Evolutionary conservation across 2,329 filamentous ascomycete species (phyloP).

Genomic region (Calycina marina): DNA sequence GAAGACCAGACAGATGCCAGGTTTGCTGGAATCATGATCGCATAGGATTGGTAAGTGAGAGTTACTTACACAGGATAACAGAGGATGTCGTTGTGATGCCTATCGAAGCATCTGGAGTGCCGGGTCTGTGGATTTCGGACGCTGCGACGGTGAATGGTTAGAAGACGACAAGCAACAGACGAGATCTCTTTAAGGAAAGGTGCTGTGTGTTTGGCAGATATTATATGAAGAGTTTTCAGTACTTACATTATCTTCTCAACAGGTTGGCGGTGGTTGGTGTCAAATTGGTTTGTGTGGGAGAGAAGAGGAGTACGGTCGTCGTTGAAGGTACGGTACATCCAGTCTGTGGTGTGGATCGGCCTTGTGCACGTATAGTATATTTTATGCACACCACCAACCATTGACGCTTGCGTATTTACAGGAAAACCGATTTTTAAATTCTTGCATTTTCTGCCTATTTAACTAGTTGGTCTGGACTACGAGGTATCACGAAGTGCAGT

Average conservation of each 20-base stretch:
- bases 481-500: too few relatives aligned
- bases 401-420: too few relatives aligned
- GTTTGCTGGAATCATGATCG: constrained; percentile 18
- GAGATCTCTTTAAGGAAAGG: too few relatives aligned
- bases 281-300: constrained; percentile 8
- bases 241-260: too few relatives aligned
- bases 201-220: not conserved
- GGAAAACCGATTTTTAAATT: too few relatives aligned
- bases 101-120: constrained; percentile 22
- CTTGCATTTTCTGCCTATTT: too few relatives aligned
- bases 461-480: too few relatives aligned
- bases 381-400: constrained; percentile 8
- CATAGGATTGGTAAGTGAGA: constrained; percentile 17
- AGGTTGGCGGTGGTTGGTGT: constrained; percentile 9
- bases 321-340: too few relatives aligned
- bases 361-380: constrained; percentile 2
- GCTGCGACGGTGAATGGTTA: constrained; percentile 13
- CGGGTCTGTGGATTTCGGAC: constrained; percentile 15
- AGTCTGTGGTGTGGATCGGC: constrained; percentile 4
- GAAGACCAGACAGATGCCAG: constrained; percentile 6
- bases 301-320: constrained; percentile 15
- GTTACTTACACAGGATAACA: constrained; percentile 20
- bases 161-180: constrained; percentile 7
- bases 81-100: constrained; percentile 19
- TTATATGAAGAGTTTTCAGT: too few relatives aligned